phyloP scores from a whole-genome alignment of 2,329 filamentous ascomycete species.

The Xenoacremonium recifei region DNA sequence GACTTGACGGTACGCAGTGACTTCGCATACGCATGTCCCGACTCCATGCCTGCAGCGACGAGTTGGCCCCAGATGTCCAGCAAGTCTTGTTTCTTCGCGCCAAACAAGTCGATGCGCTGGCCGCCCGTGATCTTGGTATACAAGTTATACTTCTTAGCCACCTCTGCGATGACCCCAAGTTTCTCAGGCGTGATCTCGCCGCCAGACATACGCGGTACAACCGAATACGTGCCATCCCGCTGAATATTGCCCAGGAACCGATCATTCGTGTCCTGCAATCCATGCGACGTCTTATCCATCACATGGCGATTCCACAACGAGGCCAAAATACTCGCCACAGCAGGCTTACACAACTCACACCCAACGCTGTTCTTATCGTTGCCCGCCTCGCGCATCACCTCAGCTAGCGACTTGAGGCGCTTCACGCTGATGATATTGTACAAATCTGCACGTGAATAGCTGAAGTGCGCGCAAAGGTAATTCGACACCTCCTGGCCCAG shows the following conservation, averaged over 20 bases:
- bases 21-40: constrained; percentile 88
- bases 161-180: constrained; percentile 77
- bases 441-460: constrained; percentile 80
- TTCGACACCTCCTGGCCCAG: constrained; percentile 89
- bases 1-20: constrained; percentile 86
- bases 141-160: constrained; percentile 79
- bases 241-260: constrained; percentile 87
- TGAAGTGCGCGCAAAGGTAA: constrained; percentile 80
- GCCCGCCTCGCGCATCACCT: constrained; percentile 78
- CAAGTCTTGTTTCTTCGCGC: constrained; percentile 83
- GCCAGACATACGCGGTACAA: constrained; percentile 77
- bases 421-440: constrained; percentile 88
- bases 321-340: constrained; percentile 75
- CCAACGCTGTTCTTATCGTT: constrained; percentile 70
- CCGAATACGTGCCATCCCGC: constrained; percentile 86
- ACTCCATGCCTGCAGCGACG: constrained; percentile 83
- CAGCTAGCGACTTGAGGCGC: constrained; percentile 66
- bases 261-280: constrained; percentile 89
- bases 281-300: constrained; percentile 67
- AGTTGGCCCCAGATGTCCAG: constrained; percentile 78
- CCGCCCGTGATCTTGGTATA: constrained; percentile 94
- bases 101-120: constrained; percentile 91
- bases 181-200: constrained; percentile 88
- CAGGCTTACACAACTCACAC: constrained; percentile 85
- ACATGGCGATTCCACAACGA: constrained; percentile 83